Conservation (phyloP, 2,329 filamentous ascomycete species). For the Aspergillus hiratsukae region DNA sequence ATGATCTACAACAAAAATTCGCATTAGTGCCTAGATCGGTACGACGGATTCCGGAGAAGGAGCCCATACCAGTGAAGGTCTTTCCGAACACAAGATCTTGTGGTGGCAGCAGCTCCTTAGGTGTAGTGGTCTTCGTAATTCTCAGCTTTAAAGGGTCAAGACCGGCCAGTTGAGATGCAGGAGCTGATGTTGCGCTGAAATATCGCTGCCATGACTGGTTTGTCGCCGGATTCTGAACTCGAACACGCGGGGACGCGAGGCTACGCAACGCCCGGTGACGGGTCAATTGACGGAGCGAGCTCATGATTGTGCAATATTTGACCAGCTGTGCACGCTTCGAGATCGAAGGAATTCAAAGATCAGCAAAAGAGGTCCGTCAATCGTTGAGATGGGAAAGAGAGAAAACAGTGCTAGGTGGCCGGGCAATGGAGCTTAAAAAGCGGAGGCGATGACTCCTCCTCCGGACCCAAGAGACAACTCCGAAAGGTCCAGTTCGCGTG, state of each 20-base stretch:
- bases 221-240: slow-evolving; percentile 21
- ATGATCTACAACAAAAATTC: slow-evolving; percentile 62
- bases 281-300: slow-evolving; percentile 32
- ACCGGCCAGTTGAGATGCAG: slow-evolving; percentile 48
- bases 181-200: slow-evolving; percentile 40
- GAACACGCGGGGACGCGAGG: slow-evolving; percentile 19
- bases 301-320: slow-evolving; percentile 22
- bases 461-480: slow-evolving; percentile 27
- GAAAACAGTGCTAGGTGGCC: slow-evolving; percentile 1
- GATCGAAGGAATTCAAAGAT: not conserved
- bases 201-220: slow-evolving; percentile 44
- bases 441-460: slow-evolving; percentile 19
- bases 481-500: slow-evolving; percentile 10
- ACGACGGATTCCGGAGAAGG: not conserved
- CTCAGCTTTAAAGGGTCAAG: slow-evolving; percentile 74
- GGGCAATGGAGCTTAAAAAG: slow-evolving; percentile 12
- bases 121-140: slow-evolving; percentile 68
- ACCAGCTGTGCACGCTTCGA: not conserved
- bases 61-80: slow-evolving; percentile 72
- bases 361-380: not conserved
- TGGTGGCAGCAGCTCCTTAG: slow-evolving; percentile 68
- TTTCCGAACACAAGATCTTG: slow-evolving; percentile 85
- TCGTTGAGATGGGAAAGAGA: not conserved
- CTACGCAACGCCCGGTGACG: slow-evolving; percentile 26
- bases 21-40: slow-evolving; percentile 14